These are phyloP conservation scores for Vigna angularis DNA, from an alignment of 306 rosid genomes.

Conservation along the genomic window DNA sequence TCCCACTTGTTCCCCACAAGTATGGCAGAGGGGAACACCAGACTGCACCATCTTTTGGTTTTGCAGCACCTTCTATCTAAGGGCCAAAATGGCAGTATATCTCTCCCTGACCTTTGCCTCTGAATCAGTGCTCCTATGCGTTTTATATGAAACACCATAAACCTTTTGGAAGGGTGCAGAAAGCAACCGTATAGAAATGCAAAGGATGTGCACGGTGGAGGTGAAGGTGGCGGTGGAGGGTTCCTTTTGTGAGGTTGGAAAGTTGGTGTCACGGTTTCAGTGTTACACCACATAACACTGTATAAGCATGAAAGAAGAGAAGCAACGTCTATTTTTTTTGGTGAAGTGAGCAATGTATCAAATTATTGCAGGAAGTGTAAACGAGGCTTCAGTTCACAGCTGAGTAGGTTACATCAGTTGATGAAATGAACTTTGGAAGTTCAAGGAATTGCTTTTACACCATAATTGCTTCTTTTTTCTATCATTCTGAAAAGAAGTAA, in stretches of 20 bases:
- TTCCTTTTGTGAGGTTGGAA: conserved; percentile 65
- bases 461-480: too few relatives aligned
- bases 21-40: conserved; percentile 70
- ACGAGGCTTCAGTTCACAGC: conserved; percentile 61
- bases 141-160: conserved; percentile 54
- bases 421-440: not conserved
- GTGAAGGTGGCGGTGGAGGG: conserved; percentile 62
- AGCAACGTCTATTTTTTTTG: conserved; percentile 51
- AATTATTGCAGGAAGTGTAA: conserved; percentile 69
- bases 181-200: conserved; percentile 39
- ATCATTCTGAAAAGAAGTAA: too few relatives aligned
- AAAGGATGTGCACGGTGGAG: conserved; percentile 47
- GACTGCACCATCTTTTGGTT: conserved; percentile 67
- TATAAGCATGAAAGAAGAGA: conserved; percentile 31
- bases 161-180: conserved; percentile 37
- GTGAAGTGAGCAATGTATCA: conserved; percentile 21
- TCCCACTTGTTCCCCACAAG: conserved; percentile 80
- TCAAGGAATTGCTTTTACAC: too few relatives aligned
- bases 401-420: conserved; percentile 52
- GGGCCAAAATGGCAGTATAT: conserved; percentile 29
- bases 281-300: conserved; percentile 16
- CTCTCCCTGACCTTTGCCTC: conserved; percentile 40
- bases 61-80: conserved; percentile 25
- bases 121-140: conserved; percentile 26
- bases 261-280: conserved; percentile 64